A percentile compares a stretch with the other conserved stretches of the same genome.
Evolutionary conservation across 2,329 filamentous ascomycete genomes (phyloP).

Genomic region (Madurella fahalii): DNA sequence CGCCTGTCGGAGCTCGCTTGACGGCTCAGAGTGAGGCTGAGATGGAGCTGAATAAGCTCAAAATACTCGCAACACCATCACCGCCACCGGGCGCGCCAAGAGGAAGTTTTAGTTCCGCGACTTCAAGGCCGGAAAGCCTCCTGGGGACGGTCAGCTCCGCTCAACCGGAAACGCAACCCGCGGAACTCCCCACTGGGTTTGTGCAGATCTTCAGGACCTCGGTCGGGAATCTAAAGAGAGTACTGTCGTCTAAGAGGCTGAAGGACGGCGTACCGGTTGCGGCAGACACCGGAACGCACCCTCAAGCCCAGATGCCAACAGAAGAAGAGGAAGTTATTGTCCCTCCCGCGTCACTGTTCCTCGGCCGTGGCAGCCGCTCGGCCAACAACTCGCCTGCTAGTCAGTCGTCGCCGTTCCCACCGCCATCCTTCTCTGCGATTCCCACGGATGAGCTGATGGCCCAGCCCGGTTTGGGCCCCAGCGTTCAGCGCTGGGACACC

Average conservation of each 20-base stretch:
- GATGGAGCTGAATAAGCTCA: slow-evolving; percentile 41
- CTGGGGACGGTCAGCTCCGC: slow-evolving; percentile 35
- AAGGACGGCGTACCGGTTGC: not conserved
- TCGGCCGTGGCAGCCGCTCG: slow-evolving; percentile 29
- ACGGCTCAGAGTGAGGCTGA: slow-evolving; percentile 40
- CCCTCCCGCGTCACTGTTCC: slow-evolving; percentile 24
- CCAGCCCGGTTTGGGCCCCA: slow-evolving; percentile 5
- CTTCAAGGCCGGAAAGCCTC: slow-evolving; percentile 29
- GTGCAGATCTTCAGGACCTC: slow-evolving; percentile 31
- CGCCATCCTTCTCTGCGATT: slow-evolving; percentile 22
- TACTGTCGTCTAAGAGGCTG: slow-evolving; percentile 9
- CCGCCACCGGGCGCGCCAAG: slow-evolving; percentile 25
- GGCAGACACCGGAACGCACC: not conserved
- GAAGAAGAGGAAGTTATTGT: slow-evolving; percentile 13
- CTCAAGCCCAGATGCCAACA: slow-evolving; percentile 5
- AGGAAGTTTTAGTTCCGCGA: slow-evolving; percentile 25
- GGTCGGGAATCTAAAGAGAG: slow-evolving; percentile 30
- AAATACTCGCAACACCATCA: slow-evolving; percentile 32
- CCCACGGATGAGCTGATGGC: slow-evolving; percentile 6
- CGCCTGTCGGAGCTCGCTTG: slow-evolving; percentile 27
- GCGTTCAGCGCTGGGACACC: slow-evolving; percentile 29
- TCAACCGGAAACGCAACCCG: slow-evolving; percentile 26
- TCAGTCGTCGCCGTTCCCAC: slow-evolving; percentile 26
- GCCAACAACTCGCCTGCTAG: slow-evolving; percentile 32
- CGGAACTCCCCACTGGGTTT: slow-evolving; percentile 29